A percentile compares a stretch with the other conserved stretches of the same genome.
phyloP scores from a whole-genome alignment of 768 basidiomycete species.

The Boletus sp. region DNA sequence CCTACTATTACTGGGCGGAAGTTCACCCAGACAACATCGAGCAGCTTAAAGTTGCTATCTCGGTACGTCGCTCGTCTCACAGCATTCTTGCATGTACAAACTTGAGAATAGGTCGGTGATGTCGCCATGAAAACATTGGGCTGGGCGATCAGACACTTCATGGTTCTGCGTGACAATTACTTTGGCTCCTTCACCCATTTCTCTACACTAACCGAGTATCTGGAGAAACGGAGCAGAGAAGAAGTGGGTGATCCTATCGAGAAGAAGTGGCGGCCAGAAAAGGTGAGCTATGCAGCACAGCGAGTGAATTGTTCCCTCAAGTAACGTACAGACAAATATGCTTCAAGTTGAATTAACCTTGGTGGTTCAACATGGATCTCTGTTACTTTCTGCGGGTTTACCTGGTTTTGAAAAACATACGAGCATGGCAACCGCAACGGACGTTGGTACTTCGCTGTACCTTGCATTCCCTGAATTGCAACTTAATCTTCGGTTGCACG shows the following conservation, averaged over 20 bases:
- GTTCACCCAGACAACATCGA: conserved; percentile 73
- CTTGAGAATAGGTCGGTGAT: conserved; percentile 42
- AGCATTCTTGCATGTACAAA: background rate
- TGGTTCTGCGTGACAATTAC: conserved; percentile 91
- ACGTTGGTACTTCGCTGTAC: conserved; percentile 54
- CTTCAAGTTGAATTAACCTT: conserved; percentile 73
- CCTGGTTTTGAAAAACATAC: conserved; percentile 53
- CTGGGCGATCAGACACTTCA: conserved; percentile 86
- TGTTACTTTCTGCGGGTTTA: conserved; percentile 66
- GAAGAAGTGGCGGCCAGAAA: conserved; percentile 75
- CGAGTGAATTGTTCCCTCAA: conserved; percentile 6
- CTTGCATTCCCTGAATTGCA: conserved; percentile 68
- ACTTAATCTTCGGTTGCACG: conserved; percentile 75
- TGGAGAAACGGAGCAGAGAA: conserved; percentile 58
- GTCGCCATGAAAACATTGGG: conserved; percentile 71
- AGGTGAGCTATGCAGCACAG: conserved; percentile 43
- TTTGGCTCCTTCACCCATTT: conserved; percentile 94
- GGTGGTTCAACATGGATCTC: conserved; percentile 46
- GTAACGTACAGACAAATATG: conserved; percentile 65
- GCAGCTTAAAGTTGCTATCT: conserved; percentile 65
- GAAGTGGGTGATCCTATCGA: conserved; percentile 80
- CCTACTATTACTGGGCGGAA: conserved; percentile 72
- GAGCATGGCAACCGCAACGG: conserved; percentile 27
- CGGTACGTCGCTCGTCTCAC: conserved; percentile 36
- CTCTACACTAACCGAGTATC: conserved; percentile 81